Base-by-base conservation (phyloP, 2,329 filamentous ascomycete genomes). In the Magnaporthiopsis poae region DNA sequence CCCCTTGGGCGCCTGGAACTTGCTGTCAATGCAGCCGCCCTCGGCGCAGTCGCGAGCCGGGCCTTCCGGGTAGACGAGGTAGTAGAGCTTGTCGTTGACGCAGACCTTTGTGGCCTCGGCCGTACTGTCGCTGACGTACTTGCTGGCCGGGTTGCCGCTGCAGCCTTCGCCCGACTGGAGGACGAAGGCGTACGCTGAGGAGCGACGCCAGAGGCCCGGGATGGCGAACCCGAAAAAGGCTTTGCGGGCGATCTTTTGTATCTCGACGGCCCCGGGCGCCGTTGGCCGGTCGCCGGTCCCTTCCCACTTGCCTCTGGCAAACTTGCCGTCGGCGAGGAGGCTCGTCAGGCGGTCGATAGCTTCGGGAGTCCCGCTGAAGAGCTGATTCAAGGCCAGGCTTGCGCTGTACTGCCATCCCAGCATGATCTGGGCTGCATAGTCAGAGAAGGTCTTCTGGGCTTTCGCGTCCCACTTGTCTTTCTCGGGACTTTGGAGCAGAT, bases 91-190 rank as follows among this genome's bases (percentile, higher is more conserved):
- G 60, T 69, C 69, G 27, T 75, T 64, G 67, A 69, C 66, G 68
- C 75, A 77, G 67, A 62, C 71, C 11, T 67, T 68, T 15, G 73
- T 74, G 25, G 59, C 66, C 11, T 74, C 63, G 60, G 65, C 66
- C 18, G 69, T 70, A 21, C 70, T 67, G 62, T 71, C 67, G n/a
- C 61, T 64, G 39, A 76, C 62, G 68, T 74, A 74, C 52, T 71
- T 62, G 67, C 15, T 46, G 9, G 71, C 35, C 2, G 73, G 71
- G 29, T 71, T 67, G 61, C 65, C 65, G 63, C 67, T 67, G 68
- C 75, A 77, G 60, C 60, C 67, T 33, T 63, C 63, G 52, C 74
- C 76, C n/a, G 74, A 72, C 71, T 77, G 73, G 60, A 77, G 64
- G 60, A 78, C 66, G 61, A 78, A 78, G 15, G 73, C 71, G 29